Base-by-base conservation (phyloP, 2,329 filamentous ascomycete species). In the Exophiala sp. region DNA sequence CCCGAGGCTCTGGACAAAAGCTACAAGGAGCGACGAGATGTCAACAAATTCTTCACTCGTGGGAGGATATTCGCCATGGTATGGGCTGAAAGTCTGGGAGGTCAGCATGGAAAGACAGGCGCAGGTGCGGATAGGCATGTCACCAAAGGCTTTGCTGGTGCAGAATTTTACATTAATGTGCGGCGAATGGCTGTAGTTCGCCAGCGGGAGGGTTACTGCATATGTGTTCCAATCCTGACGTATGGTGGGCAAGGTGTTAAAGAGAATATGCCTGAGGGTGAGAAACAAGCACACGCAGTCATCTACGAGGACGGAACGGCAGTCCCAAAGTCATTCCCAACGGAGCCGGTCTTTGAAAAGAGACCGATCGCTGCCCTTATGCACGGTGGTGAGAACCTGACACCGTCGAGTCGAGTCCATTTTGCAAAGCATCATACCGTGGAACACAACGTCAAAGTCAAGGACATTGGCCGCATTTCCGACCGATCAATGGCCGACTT, bases 381-480 rank as follows among this genome's bases (percentile, higher is more conserved):
- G 2, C 51, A 55, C 0, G 50, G 55, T 4, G 52, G 55, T 3
- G 49, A 67, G 14, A 63, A 45, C 1, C 55, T 76, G 14, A 49
- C 68, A n/a, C 3, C 10, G 0, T 64, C 67, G 47, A 75, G 72
- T 1, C 65, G 72, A 1, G 53, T 76, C 3, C 71, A 74, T n/a
- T 74, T 73, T 33, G 68, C 66, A 1, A 75, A 74, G n/a, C 55
- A 69, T 1, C 69, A 75, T 57, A 71, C 70, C 0, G 68, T 75
- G 5, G 69, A 76, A 49, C 68, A 72, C 48, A 75, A 76, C 44
- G 61, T 72, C 33, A 74, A 72, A 52, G 72, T 74, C 2, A 68
- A 70, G 24, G 65, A 71, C 0, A 58, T 75, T 5, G 73, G 74
- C 1, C 52, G 51, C 5, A 39, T 57, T 11, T 35, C 54, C n/a